Percentiles rank a stretch among this genome's conserved stretches.
Conservation (phyloP, 768 basidiomycete species). For the Podaxis rugospora region DNA sequence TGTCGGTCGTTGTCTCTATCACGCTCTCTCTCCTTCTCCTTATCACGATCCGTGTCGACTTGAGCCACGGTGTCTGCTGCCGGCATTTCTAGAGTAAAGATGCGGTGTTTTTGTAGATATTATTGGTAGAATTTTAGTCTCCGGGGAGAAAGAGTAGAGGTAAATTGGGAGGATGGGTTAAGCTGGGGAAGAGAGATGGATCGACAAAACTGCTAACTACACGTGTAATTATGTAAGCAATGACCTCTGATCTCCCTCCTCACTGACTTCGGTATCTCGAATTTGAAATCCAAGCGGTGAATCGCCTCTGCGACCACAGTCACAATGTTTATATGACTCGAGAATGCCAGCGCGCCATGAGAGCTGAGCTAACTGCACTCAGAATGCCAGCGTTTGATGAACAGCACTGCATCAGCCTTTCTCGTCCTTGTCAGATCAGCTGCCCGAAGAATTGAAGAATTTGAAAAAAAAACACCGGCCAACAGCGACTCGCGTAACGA, state of each 20-base stretch:
- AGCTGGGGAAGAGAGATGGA: conserved; percentile 20
- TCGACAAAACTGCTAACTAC: conserved; percentile 31
- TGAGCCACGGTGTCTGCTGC: conserved; percentile 15
- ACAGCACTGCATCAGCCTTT: not conserved
- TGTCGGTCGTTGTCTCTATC: conserved; percentile 19
- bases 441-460: not conserved
- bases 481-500: not conserved
- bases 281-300: not conserved
- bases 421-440: not conserved
- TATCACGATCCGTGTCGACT: conserved; percentile 25
- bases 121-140: not conserved
- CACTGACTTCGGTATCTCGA: not conserved
- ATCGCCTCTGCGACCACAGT: not conserved
- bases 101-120: not conserved
- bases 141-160: conserved; percentile 1
- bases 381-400: not conserved
- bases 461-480: not conserved
- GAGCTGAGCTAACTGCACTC: not conserved
- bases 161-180: not conserved
- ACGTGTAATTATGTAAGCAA: conserved; percentile 34
- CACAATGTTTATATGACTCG: not conserved
- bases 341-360: not conserved
- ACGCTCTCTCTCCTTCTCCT: conserved; percentile 22
- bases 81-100: conserved; percentile 19
- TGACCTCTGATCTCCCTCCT: not conserved